These are phyloP conservation scores for Dichotomopilus funicola DNA, from an alignment of 2,329 filamentous ascomycete species.

Conservation along the genomic window DNA sequence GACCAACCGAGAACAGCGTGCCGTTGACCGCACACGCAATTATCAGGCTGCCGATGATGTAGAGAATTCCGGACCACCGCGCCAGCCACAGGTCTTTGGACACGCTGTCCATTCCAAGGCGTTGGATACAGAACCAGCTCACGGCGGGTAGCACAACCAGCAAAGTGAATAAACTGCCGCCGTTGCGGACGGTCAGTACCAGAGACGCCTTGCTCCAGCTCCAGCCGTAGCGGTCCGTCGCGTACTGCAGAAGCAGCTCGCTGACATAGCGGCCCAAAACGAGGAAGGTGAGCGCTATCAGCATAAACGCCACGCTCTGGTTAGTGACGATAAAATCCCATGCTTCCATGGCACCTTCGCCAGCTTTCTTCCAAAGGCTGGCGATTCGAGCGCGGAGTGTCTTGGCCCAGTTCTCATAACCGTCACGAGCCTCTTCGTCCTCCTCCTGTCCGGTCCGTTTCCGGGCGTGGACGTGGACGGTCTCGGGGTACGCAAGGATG, in stretches of 20 bases:
- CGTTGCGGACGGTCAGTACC: conserved; percentile 34
- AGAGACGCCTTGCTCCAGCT: conserved; percentile 41
- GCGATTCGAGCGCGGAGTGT: not conserved
- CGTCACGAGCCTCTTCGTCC: too few relatives aligned
- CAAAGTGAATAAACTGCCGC: conserved; percentile 33
- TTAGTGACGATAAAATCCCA: conserved; percentile 37
- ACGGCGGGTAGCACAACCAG: conserved; percentile 33
- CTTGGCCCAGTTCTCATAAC: not conserved
- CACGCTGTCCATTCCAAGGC: conserved; percentile 28
- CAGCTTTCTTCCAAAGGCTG: conserved; percentile 23
- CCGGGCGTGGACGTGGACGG: conserved; percentile 29
- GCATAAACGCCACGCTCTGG: conserved; percentile 32
- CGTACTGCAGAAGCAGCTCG: conserved; percentile 45
- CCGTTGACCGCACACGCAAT: conserved; percentile 33
- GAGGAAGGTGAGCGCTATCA: conserved; percentile 31
- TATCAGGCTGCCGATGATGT: conserved; percentile 32
- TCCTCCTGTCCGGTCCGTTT: not conserved
- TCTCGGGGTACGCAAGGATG: conserved; percentile 37
- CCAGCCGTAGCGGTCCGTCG: conserved; percentile 45
- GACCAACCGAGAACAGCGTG: conserved; percentile 31
- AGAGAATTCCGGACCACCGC: conserved; percentile 30
- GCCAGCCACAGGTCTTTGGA: conserved; percentile 37
- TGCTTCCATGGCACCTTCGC: conserved; percentile 29
- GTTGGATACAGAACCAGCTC: conserved; percentile 30
- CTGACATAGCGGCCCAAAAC: conserved; percentile 30